Percentiles rank a stretch among this genome's conserved stretches.
Evolutionary conservation across 2,329 filamentous ascomycete genomes (phyloP).

Genomic region (Aspergillus sp.): DNA sequence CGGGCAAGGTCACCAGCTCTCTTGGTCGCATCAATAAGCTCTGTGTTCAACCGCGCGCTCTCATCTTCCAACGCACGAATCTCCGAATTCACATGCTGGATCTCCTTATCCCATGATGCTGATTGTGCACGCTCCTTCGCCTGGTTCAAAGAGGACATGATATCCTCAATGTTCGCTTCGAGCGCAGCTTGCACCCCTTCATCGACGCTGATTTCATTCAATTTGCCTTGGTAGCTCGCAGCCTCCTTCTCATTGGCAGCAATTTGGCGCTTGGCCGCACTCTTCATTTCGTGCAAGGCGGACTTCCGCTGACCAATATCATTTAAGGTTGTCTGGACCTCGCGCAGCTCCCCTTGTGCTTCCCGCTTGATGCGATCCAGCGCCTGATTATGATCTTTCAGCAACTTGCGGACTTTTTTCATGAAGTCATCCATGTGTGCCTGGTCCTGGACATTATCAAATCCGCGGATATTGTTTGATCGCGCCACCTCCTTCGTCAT

Average conservation of each 20-base stretch:
- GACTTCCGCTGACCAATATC: slow-evolving; percentile 72
- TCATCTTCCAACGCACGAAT: slow-evolving; percentile 69
- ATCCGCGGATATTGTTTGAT: slow-evolving; percentile 77
- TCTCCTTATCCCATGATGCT: slow-evolving; percentile 67
- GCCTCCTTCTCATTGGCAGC: slow-evolving; percentile 69
- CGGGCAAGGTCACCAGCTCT: slow-evolving; percentile 79
- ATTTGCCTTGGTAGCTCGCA: slow-evolving; percentile 61
- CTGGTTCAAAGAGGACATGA: slow-evolving; percentile 60
- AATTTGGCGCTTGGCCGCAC: slow-evolving; percentile 70
- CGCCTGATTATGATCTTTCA: slow-evolving; percentile 73
- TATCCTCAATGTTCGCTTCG: slow-evolving; percentile 69
- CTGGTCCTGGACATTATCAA: slow-evolving; percentile 74
- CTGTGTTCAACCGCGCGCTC: slow-evolving; percentile 69
- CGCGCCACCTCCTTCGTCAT: slow-evolving; percentile 77
- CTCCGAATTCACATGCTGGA: slow-evolving; percentile 64
- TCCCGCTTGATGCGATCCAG: slow-evolving; percentile 72
- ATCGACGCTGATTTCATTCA: slow-evolving; percentile 74
- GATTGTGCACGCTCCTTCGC: slow-evolving; percentile 62
- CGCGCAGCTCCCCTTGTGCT: slow-evolving; percentile 69
- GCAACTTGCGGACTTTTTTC: slow-evolving; percentile 69
- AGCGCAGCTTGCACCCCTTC: slow-evolving; percentile 79
- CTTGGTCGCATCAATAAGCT: slow-evolving; percentile 78
- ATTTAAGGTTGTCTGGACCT: slow-evolving; percentile 69
- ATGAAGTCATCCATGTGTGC: slow-evolving; percentile 72
- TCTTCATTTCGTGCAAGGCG: slow-evolving; percentile 69